These are phyloP conservation scores for Fomitopsis betulina DNA, from an alignment of 1,284 basidiomycete species.

Conservation along the genomic window DNA sequence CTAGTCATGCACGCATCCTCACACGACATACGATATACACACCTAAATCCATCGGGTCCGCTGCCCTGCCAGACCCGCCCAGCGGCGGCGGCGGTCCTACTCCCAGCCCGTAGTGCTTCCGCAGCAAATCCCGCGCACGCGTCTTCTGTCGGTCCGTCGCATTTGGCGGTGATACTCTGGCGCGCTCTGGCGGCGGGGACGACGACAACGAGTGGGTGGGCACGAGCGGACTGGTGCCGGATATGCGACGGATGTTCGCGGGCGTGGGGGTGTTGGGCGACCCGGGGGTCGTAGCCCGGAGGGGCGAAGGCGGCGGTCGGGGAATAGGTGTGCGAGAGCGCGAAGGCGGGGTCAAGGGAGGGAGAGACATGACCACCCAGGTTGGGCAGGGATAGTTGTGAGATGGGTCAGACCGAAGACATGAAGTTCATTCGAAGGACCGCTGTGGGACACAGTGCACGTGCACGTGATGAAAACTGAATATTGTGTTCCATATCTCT, in stretches of 20 bases:
- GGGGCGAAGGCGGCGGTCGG: conserved; percentile 22
- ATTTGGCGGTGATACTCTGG: not conserved
- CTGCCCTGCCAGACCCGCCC: conserved; percentile 34
- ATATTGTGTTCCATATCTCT: no score
- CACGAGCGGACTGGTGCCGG: not conserved
- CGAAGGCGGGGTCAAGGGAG: conserved; percentile 6
- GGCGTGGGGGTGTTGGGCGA: conserved; percentile 4
- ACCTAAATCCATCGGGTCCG: conserved; percentile 83
- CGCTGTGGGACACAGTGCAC: no score
- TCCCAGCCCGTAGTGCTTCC: conserved; percentile 82
- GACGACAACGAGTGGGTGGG: conserved; percentile 8
- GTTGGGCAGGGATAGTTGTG: no score
- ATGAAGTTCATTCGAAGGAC: no score
- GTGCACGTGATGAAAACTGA: no score
- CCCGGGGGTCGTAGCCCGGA: conserved; percentile 23
- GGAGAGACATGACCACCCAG: conserved; percentile 4
- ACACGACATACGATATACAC: conserved; percentile 8
- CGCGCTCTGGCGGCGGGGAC: conserved; percentile 6
- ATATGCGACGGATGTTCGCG: conserved; percentile 3
- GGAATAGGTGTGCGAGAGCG: conserved; percentile 16
- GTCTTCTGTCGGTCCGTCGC: conserved; percentile 37
- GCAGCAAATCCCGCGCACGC: conserved; percentile 72
- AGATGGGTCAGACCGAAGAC: no score
- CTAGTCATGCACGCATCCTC: not conserved
- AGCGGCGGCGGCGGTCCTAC: conserved; percentile 62